These are phyloP conservation scores for Ophiocordyceps australis DNA, from an alignment of 2,329 filamentous ascomycete genomes.

Conservation along the genomic window DNA sequence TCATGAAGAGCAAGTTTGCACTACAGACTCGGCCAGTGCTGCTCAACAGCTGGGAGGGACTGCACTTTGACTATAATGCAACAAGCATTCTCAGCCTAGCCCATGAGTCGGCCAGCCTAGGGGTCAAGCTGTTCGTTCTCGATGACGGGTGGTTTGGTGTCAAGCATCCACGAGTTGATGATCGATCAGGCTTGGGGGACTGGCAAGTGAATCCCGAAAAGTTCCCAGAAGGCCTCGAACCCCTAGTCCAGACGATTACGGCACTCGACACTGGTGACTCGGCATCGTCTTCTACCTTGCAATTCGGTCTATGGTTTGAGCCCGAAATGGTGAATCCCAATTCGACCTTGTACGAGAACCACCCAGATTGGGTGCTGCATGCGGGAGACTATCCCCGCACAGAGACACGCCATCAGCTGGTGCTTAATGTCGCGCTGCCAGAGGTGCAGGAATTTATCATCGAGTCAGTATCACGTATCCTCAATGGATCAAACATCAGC, in stretches of 20 bases:
- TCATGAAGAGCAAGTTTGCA: slow-evolving; percentile 38
- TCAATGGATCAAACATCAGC: slow-evolving; percentile 31
- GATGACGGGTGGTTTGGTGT: slow-evolving; percentile 51
- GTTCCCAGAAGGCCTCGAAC: slow-evolving; percentile 37
- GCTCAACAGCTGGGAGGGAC: slow-evolving; percentile 49
- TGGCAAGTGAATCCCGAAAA: slow-evolving; percentile 39
- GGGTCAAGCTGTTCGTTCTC: slow-evolving; percentile 43
- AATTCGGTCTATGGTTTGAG: slow-evolving; percentile 50
- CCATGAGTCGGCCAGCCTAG: slow-evolving; percentile 34
- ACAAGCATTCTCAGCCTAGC: slow-evolving; percentile 36
- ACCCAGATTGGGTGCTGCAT: slow-evolving; percentile 46
- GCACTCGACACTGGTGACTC: slow-evolving; percentile 27
- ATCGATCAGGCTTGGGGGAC: slow-evolving; percentile 41
- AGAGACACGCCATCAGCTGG: slow-evolving; percentile 36
- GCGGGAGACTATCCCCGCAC: slow-evolving; percentile 37
- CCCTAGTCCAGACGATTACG: slow-evolving; percentile 31
- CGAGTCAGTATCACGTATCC: slow-evolving; percentile 29
- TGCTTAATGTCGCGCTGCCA: slow-evolving; percentile 39
- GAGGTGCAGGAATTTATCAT: slow-evolving; percentile 49
- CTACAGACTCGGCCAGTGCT: slow-evolving; percentile 31
- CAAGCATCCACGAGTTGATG: slow-evolving; percentile 37
- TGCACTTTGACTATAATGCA: slow-evolving; percentile 39
- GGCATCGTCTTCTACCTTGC: slow-evolving; percentile 23
- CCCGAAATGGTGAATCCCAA: slow-evolving; percentile 50
- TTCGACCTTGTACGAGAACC: slow-evolving; percentile 38